Percentiles rank a stretch among this genome's conserved stretches.
phyloP scores from a whole-genome alignment of 768 basidiomycete species.

The Pleurotus pulmonarius region DNA sequence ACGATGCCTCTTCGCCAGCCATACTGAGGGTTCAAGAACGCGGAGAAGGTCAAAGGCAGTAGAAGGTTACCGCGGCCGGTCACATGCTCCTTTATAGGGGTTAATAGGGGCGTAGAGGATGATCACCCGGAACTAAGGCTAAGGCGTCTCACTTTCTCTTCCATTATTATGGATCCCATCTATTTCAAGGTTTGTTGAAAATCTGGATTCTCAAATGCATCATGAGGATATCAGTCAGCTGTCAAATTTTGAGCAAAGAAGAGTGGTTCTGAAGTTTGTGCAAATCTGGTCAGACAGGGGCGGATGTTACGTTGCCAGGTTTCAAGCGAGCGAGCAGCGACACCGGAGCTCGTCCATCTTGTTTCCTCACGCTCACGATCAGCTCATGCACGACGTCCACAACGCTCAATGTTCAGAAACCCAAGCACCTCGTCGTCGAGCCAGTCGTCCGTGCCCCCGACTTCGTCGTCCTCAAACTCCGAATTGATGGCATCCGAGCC shows the following conservation, averaged over 20 bases:
- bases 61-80: neutral
- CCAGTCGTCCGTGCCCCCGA: neutral
- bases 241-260: too few species aligned
- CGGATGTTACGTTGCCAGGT: too few species aligned
- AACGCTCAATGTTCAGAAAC: neutral
- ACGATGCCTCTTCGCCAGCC: too few species aligned
- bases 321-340: too few species aligned
- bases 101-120: neutral
- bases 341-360: too few species aligned
- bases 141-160: neutral
- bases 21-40: too few species aligned
- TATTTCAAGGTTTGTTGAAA: neutral
- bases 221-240: too few species aligned
- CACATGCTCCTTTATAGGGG: neutral
- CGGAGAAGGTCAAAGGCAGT: too few species aligned
- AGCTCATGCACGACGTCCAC: neutral
- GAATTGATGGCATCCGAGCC: slow-evolving; percentile 2
- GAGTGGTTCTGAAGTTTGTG: too few species aligned
- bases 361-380: too few species aligned
- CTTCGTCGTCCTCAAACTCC: neutral
- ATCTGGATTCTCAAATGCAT: too few species aligned
- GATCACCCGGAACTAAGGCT: neutral
- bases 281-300: too few species aligned
- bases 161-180: neutral
- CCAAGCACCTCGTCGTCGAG: neutral